Percentiles rank a stretch among this genome's conserved stretches.
Conservation (phyloP, 2,329 filamentous ascomycete genomes). For the Ceratocystis huliohia region DNA sequence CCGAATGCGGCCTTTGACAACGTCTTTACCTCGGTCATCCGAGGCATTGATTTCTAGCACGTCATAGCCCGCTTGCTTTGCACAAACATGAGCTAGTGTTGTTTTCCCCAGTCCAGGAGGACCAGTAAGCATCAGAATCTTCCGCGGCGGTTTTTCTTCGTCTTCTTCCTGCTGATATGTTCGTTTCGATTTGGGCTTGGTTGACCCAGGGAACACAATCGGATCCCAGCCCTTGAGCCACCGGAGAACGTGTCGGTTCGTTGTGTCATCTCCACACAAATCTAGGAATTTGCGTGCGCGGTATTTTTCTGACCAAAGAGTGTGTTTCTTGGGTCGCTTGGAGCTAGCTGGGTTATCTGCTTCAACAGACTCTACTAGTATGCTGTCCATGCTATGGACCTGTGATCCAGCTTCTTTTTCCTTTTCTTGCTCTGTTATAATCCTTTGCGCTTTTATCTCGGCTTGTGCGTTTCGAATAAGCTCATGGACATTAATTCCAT, state of each 20-base stretch:
- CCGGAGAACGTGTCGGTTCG: slow-evolving; percentile 74
- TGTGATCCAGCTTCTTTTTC: slow-evolving; percentile 1
- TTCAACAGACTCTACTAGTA: slow-evolving; percentile 33
- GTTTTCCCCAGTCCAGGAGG: slow-evolving; percentile 93
- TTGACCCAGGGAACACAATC: slow-evolving; percentile 72
- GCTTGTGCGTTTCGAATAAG: slow-evolving; percentile 60
- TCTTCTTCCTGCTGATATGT: slow-evolving; percentile 34
- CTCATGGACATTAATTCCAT: slow-evolving; percentile 81
- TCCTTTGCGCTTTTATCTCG: slow-evolving; percentile 34
- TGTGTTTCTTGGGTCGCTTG: slow-evolving; percentile 37
- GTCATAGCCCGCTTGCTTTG: slow-evolving; percentile 88
- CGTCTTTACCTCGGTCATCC: slow-evolving; percentile 78
- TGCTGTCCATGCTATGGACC: slow-evolving; percentile 10
- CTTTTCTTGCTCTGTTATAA: slow-evolving; percentile 9
- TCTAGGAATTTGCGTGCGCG: slow-evolving; percentile 84
- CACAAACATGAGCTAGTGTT: slow-evolving; percentile 90
- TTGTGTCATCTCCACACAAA: slow-evolving; percentile 85
- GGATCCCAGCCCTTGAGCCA: slow-evolving; percentile 95
- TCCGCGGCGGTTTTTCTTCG: slow-evolving; percentile 61
- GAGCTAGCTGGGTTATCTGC: slow-evolving; percentile 3
- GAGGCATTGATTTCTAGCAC: slow-evolving; percentile 96
- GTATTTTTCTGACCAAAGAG: slow-evolving; percentile 97
- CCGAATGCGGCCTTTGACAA: slow-evolving; percentile 81
- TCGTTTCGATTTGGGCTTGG: slow-evolving; percentile 42
- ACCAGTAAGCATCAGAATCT: slow-evolving; percentile 80